Base-by-base conservation (phyloP, 306 rosid genomes). In the Cucumis cinereus region DNA sequence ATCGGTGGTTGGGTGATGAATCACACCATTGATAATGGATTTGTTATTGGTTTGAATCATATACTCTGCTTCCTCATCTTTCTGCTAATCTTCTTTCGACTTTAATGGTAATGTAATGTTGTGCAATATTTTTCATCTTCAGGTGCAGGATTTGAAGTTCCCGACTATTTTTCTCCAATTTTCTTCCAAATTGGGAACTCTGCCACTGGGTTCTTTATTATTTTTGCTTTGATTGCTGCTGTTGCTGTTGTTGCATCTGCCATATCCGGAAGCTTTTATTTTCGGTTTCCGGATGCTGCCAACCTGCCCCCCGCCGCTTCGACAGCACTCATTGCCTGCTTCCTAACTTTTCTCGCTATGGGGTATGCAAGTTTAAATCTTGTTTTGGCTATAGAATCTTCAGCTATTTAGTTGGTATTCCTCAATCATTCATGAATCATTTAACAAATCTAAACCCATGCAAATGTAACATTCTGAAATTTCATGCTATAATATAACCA, bases 1-100 rank as follows among this genome's bases (percentile, higher is more conserved):
- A 88, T 95, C 54, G 93, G 98, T 40, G 92, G 89, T 49, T 95
- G 99, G 99, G 98, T 96, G 57, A 85, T 92, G 90, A 95, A 92
- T 74, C 79, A 77, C 79, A 92, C 99, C 3, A 92, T 95, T 15
- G 92, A 92, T 61, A 87, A 86, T 40, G 98, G 99, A 12, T 95
- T 95, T 54, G 24, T 82, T 9, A 95, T 95, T 49, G 99, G 99
- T 94, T 54, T 66, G 50, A 77, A 26, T 45, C 2, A 12, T 19
- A 24, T n/a, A 11, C 22, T 6, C 59, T 72, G 12, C 9, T 72
- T 19, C 22, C 52, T 33, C 50, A 7, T 17, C 30, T 74, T 54
- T 52, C 47, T 74, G 24, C 13, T 74, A n/a, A 23, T 74, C 52
- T 74, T 53, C 50, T 74, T 55, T 54, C 45, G 11, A 52, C 47